Evolutionary conservation across 2,329 filamentous ascomycete species (phyloP).

Genomic region (Calonectria naviculata): DNA sequence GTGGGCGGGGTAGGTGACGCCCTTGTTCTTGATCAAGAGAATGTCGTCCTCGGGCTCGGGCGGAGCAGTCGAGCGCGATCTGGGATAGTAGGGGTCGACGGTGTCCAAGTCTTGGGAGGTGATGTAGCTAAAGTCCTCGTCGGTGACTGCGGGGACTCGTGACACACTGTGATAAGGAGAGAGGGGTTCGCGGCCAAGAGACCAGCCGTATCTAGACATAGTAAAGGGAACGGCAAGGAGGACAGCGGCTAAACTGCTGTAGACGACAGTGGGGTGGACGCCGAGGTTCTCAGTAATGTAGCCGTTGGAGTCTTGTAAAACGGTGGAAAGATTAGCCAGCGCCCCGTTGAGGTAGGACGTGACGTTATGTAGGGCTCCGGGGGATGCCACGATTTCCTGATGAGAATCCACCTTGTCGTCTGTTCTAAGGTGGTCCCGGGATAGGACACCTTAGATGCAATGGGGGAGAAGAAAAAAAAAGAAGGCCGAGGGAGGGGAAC

Average conservation of each 20-base stretch:
- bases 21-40: conserved; percentile 75
- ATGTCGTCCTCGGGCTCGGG: conserved; percentile 72
- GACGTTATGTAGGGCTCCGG: conserved; percentile 72
- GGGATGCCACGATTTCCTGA: conserved; percentile 68
- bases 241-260: conserved; percentile 61
- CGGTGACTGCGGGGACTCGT: conserved; percentile 72
- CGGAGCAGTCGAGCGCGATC: conserved; percentile 46
- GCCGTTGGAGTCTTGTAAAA: conserved; percentile 60
- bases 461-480: conserved; percentile 22
- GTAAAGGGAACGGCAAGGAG: conserved; percentile 61
- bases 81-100: conserved; percentile 54
- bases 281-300: conserved; percentile 64
- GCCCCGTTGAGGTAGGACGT: conserved; percentile 68
- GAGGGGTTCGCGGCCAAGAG: conserved; percentile 55
- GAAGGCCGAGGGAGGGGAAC: conserved; percentile 34
- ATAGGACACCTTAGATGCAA: conserved; percentile 49
- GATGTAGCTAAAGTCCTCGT: conserved; percentile 85
- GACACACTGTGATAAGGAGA: conserved; percentile 64
- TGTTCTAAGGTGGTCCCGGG: conserved; percentile 47
- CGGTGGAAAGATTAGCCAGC: conserved; percentile 59
- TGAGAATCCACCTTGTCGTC: conserved; percentile 72
- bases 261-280: conserved; percentile 59
- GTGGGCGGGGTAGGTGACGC: conserved; percentile 73
- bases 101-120: conserved; percentile 78
- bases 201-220: conserved; percentile 68